These are phyloP conservation scores for Fraxinus americana DNA, from an alignment of 257 asterid species.

Conservation along the genomic window DNA sequence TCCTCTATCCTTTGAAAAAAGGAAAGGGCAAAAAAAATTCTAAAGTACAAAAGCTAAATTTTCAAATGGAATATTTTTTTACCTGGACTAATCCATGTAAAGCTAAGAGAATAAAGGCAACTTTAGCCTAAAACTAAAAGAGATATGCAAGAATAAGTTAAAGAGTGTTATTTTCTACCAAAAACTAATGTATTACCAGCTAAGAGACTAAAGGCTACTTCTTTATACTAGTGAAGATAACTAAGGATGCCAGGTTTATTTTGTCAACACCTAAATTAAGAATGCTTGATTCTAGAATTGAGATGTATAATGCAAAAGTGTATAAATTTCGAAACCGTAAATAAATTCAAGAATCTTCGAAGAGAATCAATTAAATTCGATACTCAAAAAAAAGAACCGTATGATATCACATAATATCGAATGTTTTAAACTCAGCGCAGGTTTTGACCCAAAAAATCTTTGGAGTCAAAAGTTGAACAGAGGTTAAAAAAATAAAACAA, in stretches of 20 bases:
- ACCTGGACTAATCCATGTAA: neutral
- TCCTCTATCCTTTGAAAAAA: neutral
- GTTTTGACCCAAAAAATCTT: no score
- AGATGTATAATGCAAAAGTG: neutral
- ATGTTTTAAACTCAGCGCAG: no score
- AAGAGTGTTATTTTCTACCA: neutral
- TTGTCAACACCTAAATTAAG: neutral
- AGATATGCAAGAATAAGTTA: neutral
- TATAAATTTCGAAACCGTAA: no score
- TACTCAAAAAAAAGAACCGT: neutral
- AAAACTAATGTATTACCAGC: neutral
- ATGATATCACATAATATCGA: no score
- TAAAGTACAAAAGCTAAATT: neutral
- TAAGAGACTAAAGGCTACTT: neutral
- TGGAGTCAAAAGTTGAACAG: no score
- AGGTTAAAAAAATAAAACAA: no score
- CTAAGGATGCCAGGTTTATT: neutral
- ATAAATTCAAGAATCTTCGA: neutral
- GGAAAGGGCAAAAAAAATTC: no score
- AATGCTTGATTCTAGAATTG: neutral
- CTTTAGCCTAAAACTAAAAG: neutral
- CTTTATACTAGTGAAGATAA: neutral
- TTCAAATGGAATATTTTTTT: neutral
- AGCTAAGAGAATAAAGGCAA: constrained; percentile 2
- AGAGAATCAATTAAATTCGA: neutral